phyloP scores from a whole-genome alignment of 768 basidiomycete species.

The Mycena amicta region DNA sequence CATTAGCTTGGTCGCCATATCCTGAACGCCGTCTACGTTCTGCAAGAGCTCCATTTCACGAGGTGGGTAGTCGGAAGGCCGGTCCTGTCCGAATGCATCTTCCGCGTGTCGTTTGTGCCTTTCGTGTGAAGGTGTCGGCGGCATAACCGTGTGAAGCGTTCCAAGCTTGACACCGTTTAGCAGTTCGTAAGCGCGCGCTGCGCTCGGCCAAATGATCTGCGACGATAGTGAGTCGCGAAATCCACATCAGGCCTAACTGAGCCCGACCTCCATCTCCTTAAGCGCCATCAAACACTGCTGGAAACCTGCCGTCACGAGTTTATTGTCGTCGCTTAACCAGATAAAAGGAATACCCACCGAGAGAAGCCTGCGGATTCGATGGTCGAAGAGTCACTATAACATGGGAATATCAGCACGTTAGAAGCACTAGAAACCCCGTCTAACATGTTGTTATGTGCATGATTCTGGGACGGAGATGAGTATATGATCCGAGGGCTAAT shows the following conservation, averaged over 20 bases:
- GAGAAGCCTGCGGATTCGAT: constrained; percentile 66
- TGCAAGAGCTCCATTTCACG: constrained; percentile 26
- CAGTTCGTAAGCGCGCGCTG: constrained; percentile 64
- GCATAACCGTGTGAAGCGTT: constrained; percentile 38
- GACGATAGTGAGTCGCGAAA: constrained; percentile 9
- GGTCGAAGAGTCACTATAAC: constrained; percentile 69
- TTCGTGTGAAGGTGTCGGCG: constrained; percentile 40
- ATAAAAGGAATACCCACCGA: constrained; percentile 38
- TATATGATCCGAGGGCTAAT: constrained; percentile 12
- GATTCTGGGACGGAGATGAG: constrained; percentile 49
- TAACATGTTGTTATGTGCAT: constrained; percentile 78
- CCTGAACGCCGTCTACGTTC: constrained; percentile 55
- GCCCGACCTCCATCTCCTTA: constrained; percentile 66
- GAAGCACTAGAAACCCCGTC: constrained; percentile 27
- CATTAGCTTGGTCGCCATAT: constrained; percentile 66
- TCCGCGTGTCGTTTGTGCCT: constrained; percentile 62
- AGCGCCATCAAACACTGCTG: constrained; percentile 65
- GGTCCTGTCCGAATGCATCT: constrained; percentile 65
- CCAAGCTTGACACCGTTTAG: constrained; percentile 68
- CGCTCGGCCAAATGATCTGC: constrained; percentile 73
- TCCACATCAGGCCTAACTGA: background rate
- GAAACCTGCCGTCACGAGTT: constrained; percentile 30
- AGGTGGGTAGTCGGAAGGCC: constrained; percentile 42
- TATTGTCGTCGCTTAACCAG: background rate
- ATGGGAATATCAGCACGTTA: constrained; percentile 17